Evolutionary conservation across 2,329 filamentous ascomycete species (phyloP), one percentile per base, ranked within the genome.

Genomic region (Elsinoe ampelina): DNA sequence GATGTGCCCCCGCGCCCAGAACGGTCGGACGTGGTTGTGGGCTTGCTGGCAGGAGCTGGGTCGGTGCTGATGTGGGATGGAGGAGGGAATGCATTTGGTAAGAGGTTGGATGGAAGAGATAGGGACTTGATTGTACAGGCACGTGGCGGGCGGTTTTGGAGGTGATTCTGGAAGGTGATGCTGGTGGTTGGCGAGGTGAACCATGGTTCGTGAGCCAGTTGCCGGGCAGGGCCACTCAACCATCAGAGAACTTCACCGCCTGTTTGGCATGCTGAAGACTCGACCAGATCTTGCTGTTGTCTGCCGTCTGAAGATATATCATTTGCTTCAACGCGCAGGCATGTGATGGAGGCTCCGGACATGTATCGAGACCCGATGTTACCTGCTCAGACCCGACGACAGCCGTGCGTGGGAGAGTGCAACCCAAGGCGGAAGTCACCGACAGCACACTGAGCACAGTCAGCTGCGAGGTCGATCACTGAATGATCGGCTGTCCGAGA

Each of bases 391-490:
- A 22, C 41, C 41, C 41, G 41, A 45, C 30, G 17, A n/a, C 32
- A 35, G 26, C 45, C 45, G 26, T 12, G 26, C 20, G 45, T 26
- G 45, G 20, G 45, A 26, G 45, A 35, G 26, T 13, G 20, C 19
- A 5, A 32, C 43, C 30, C 43, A n/a, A 48, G 11, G 43, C 43
- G 48, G 48, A 54, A 36, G 26, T 26, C 19, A 36, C 19, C 34
- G 48, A 54, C 32, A n/a, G 13, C 34, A 17, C 48, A n/a, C n/a
- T n/a, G n/a, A n/a, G n/a, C n/a, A n/a, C n/a, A n/a, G 34, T 36
- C 48, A 54, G 45, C 45, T 54, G 48, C 48, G 38, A 54, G 36
- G 48, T 34, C 20, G 45, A 50, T 35, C 45, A 35, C 26, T 34
- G 45, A 26, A 34, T 34, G 30, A 35, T 15, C 45, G 45, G 26